These are phyloP conservation scores for Gracilariopsis chorda DNA, from an alignment of 23 red algal species.

Conservation along the genomic window DNA sequence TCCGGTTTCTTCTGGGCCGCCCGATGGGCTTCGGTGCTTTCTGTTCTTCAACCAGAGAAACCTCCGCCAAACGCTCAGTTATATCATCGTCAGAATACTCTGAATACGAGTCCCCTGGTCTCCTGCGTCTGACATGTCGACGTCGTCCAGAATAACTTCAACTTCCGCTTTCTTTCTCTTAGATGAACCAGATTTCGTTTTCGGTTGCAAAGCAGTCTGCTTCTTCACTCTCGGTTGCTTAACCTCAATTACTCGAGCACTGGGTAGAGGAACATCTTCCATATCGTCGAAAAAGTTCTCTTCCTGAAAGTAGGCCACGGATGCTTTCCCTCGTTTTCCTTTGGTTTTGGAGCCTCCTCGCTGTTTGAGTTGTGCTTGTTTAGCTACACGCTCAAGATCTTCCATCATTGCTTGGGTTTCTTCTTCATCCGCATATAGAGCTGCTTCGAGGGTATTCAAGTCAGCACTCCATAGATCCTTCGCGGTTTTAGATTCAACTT, in stretches of 20 bases:
- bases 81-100: slow-evolving; percentile 1
- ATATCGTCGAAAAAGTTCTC: slow-evolving; percentile 17
- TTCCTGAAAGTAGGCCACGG: slow-evolving; percentile 15
- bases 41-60: not conserved
- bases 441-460: slow-evolving; percentile 67
- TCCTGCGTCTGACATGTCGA: not conserved
- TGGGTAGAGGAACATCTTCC: slow-evolving; percentile 21
- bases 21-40: not conserved
- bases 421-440: slow-evolving; percentile 43
- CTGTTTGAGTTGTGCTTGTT: slow-evolving; percentile 17
- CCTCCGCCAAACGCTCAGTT: not conserved
- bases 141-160: not conserved
- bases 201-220: not conserved
- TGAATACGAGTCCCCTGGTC: not conserved
- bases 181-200: not conserved
- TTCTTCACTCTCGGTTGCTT: not conserved
- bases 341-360: not conserved
- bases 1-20: too few relatives aligned
- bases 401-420: slow-evolving; percentile 1
- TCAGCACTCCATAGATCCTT: slow-evolving; percentile 79
- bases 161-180: not conserved
- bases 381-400: slow-evolving; percentile 52
- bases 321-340: slow-evolving; percentile 34
- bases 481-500: slow-evolving; percentile 53
- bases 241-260: not conserved